These are phyloP conservation scores for Cyclotella kingstonii DNA, from an alignment of 108 stramenopile genomes.

Conservation along the genomic window DNA sequence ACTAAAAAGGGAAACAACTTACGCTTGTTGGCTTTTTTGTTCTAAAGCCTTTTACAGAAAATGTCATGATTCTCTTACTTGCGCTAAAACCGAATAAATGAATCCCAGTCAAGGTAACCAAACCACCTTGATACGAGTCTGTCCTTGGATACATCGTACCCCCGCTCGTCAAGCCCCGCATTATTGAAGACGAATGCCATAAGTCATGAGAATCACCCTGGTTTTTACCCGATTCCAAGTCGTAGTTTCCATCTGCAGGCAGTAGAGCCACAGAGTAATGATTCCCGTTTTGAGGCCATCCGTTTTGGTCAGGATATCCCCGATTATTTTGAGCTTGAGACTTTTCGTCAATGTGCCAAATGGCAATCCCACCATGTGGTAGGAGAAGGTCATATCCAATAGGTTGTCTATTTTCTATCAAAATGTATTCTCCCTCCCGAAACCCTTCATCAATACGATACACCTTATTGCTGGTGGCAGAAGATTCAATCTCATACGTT, in stretches of 20 bases:
- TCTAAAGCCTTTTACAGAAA: constrained; percentile 19
- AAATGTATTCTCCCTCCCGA: constrained; percentile 56
- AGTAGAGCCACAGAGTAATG: constrained; percentile 73
- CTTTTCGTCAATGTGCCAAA: constrained; percentile 63
- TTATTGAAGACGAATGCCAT: constrained; percentile 35
- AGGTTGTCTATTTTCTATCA: constrained; percentile 68
- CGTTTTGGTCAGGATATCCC: constrained; percentile 47
- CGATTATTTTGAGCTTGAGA: constrained; percentile 17
- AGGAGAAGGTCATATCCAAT: constrained; percentile 48
- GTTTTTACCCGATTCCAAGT: constrained; percentile 60
- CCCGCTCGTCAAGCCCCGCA: constrained; percentile 27
- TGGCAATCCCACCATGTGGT: constrained; percentile 53
- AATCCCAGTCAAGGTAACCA: constrained; percentile 35
- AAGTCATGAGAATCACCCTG: constrained; percentile 53
- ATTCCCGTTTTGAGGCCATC: constrained; percentile 63
- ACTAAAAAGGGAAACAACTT: neutral
- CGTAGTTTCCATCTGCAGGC: constrained; percentile 69
- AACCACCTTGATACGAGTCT: constrained; percentile 55
- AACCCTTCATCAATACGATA: constrained; percentile 51
- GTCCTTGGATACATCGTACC: constrained; percentile 55
- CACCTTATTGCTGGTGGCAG: constrained; percentile 30
- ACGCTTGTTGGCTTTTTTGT: neutral
- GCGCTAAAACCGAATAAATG: constrained; percentile 36
- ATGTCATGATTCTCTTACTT: constrained; percentile 26
- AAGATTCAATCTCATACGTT: constrained; percentile 29